Base-by-base conservation (phyloP, 257 asterid genomes). In the Perilla frutescens region DNA sequence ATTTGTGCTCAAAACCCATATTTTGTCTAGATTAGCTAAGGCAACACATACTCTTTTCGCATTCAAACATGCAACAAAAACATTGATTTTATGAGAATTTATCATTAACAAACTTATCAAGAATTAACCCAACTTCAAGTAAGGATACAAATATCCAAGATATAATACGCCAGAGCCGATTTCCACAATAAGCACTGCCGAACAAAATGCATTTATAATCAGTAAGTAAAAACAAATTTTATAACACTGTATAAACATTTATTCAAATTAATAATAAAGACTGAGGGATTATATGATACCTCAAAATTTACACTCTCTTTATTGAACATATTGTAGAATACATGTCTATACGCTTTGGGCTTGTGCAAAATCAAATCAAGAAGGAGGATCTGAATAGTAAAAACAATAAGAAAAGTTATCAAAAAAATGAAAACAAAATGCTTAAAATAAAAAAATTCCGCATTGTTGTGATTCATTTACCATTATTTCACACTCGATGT, bases 401-500 rank as follows among this genome's bases (percentile, higher is more conserved):
- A 68, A 51, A 32, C 26, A 54, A 62, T 7, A 37, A 6, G 75
- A n/a, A 34, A 54, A 20, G 8, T 4, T 34, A 48, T 12, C 6
- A 58, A 14, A 67, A 14, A 67, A 10, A 64, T 65, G 55, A 0
- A 7, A 9, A 64, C 29, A 49, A 32, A 49, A 7, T 60, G 53
- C 62, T 1, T 3, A 61, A 29, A 49, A 40, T 13, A 26, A 26
- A 37, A 37, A 1, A 3, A 31, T 7, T 63, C 57, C 14, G 37
- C 14, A 54, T 29, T 31, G 47, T 11, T 12, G 43, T 29, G 41
- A 4, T 7, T 70, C 14, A 20, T 53, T 81, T 85, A 89, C 97
- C 98, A 93, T 91, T n/a, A 89, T 49, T 82, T 91, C 98, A 79
- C 98, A 93, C 80, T 93, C 98, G 31, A 91, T 89, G 75, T 93